A percentile compares a stretch with the other conserved stretches of the same genome.
These are phyloP conservation scores for Nigrograna mackinnonii DNA, from an alignment of 2,329 filamentous ascomycete genomes.

Conservation along the genomic window DNA sequence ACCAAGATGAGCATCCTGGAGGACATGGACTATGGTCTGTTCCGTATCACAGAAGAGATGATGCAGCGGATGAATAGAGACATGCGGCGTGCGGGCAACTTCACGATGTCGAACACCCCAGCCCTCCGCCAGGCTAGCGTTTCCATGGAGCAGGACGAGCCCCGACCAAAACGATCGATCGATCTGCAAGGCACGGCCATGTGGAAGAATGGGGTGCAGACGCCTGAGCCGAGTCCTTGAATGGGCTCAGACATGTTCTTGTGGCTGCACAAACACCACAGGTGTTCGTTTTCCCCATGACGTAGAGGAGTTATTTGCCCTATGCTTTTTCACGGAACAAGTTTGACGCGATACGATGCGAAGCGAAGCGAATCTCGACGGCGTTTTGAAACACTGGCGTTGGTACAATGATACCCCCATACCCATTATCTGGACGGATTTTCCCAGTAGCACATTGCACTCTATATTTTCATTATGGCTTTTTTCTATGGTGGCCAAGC, in stretches of 20 bases:
- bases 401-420: background rate
- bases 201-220: slow-evolving; percentile 37
- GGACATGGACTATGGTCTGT: slow-evolving; percentile 43
- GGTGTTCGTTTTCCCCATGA: no score
- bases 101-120: background rate
- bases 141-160: background rate
- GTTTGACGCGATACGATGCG: no score
- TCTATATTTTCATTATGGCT: no score
- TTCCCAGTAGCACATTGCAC: no score
- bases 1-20: slow-evolving; percentile 36
- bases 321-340: no score
- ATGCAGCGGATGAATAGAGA: slow-evolving; percentile 31
- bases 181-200: slow-evolving; percentile 28
- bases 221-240: slow-evolving; percentile 45
- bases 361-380: no score
- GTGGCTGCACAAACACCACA: no score
- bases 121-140: background rate
- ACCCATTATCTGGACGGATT: no score
- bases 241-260: no score
- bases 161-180: slow-evolving; percentile 24
- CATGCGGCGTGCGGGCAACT: slow-evolving; percentile 24
- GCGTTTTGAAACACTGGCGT: background rate
- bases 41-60: slow-evolving; percentile 35
- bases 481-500: background rate
- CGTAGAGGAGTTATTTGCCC: no score